Evolutionary conservation across 2,329 filamentous ascomycete genomes (phyloP).

Genomic region (Sphaerulina vaccinii): DNA sequence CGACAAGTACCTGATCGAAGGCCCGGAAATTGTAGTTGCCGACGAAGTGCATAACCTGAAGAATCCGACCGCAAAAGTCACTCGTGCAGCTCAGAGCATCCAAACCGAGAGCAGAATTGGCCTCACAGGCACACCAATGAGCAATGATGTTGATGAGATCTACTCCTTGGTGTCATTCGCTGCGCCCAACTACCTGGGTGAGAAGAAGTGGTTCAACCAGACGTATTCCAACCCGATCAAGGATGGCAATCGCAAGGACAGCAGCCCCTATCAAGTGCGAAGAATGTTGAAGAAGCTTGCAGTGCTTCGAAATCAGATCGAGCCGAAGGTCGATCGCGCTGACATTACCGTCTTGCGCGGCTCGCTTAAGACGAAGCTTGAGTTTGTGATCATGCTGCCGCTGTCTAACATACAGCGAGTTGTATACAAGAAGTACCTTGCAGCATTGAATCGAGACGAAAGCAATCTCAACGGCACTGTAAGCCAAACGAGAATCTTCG

Average conservation of each 20-base stretch:
- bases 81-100: conserved; percentile 58
- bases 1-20: conserved; percentile 54
- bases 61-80: conserved; percentile 57
- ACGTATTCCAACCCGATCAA: conserved; percentile 74
- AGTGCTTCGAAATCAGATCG: conserved; percentile 68
- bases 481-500: conserved; percentile 44
- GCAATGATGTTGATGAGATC: conserved; percentile 82
- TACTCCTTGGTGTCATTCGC: conserved; percentile 88
- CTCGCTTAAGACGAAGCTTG: conserved; percentile 70
- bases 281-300: conserved; percentile 65
- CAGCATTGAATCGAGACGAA: conserved; percentile 42
- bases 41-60: conserved; percentile 85
- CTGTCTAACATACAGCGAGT: conserved; percentile 64
- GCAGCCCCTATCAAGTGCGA: conserved; percentile 55
- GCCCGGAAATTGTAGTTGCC: conserved; percentile 71
- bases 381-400: conserved; percentile 76
- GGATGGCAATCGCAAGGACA: conserved; percentile 67
- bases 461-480: not conserved
- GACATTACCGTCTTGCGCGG: conserved; percentile 67
- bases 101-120: conserved; percentile 71
- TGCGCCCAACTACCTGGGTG: conserved; percentile 73
- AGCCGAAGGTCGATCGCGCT: conserved; percentile 73
- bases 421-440: conserved; percentile 60
- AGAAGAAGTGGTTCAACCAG: conserved; percentile 63
- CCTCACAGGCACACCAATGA: conserved; percentile 80